Conservation (phyloP, 2,329 filamentous ascomycete species). For the Cercospora canescens region DNA sequence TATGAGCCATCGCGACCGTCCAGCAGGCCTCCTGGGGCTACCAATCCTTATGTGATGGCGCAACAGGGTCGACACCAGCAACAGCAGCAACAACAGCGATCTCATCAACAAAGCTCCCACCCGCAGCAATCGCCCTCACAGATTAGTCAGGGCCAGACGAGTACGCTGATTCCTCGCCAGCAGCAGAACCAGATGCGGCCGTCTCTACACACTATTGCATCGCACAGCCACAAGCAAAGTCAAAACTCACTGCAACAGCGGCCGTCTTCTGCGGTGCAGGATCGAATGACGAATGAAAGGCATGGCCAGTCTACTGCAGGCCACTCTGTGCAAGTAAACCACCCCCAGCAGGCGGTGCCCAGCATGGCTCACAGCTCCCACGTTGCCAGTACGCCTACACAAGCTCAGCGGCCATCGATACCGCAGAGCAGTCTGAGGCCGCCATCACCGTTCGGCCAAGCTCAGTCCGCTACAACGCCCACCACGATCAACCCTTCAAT, state of each 20-base stretch:
- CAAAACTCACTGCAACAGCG: background rate
- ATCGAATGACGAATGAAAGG: too few relatives aligned
- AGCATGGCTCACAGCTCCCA: background rate
- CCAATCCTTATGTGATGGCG: background rate
- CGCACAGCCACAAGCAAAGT: background rate
- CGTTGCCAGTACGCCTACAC: background rate
- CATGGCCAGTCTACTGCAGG: background rate
- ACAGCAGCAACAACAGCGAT: conserved; percentile 5
- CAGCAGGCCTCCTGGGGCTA: background rate
- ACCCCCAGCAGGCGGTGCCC: background rate
- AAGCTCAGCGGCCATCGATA: background rate
- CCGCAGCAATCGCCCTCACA: background rate
- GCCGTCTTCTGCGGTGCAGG: background rate
- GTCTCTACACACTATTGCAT: background rate
- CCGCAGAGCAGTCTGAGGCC: background rate
- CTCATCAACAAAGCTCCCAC: background rate
- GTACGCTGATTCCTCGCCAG: background rate
- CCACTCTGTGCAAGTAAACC: background rate
- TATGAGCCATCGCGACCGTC: conserved; percentile 1
- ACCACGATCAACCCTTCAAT: background rate
- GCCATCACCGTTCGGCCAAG: background rate
- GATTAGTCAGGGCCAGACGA: background rate
- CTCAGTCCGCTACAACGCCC: background rate
- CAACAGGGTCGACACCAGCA: conserved; percentile 15
- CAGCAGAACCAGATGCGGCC: background rate